Conservation (phyloP, 768 basidiomycete genomes). For the Tylopilus balloui region DNA sequence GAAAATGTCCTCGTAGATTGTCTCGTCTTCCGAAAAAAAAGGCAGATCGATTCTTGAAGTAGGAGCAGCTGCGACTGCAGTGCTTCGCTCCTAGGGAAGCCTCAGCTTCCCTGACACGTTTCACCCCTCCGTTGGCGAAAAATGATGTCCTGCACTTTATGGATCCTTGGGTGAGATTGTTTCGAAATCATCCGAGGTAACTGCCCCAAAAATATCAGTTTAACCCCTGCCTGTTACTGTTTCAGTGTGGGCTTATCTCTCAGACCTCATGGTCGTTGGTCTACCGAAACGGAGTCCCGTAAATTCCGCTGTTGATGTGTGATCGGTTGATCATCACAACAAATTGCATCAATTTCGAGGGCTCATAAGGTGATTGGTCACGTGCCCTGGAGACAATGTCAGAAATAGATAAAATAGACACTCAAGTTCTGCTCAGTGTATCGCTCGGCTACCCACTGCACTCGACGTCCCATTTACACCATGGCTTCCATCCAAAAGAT, state of each 20-base stretch:
- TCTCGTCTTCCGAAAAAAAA: slow-evolving; percentile 20
- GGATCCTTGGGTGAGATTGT: slow-evolving; percentile 8
- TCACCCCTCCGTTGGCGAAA: background rate
- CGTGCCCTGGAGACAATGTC: background rate
- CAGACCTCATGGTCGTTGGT: background rate
- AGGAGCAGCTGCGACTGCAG: slow-evolving; percentile 10
- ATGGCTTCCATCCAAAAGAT: slow-evolving; percentile 53
- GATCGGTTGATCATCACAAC: background rate
- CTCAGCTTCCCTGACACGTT: background rate
- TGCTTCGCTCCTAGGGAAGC: background rate
- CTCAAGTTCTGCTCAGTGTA: background rate
- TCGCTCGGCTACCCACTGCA: background rate
- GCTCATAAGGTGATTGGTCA: background rate
- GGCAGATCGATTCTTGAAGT: slow-evolving; percentile 21
- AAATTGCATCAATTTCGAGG: no score
- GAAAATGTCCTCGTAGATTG: slow-evolving; percentile 34
- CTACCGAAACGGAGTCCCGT: background rate
- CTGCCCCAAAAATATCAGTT: background rate
- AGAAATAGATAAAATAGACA: slow-evolving; percentile 6
- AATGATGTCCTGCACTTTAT: background rate
- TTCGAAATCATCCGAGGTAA: slow-evolving; percentile 1
- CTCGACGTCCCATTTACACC: slow-evolving; percentile 4
- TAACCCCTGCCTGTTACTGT: slow-evolving; percentile 7
- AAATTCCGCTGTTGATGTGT: background rate
- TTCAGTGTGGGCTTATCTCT: slow-evolving; percentile 5